A percentile compares a stretch with the other conserved stretches of the same genome.
phyloP scores from a whole-genome alignment of 441 rosid species.

The Adansonia grandidieri region DNA sequence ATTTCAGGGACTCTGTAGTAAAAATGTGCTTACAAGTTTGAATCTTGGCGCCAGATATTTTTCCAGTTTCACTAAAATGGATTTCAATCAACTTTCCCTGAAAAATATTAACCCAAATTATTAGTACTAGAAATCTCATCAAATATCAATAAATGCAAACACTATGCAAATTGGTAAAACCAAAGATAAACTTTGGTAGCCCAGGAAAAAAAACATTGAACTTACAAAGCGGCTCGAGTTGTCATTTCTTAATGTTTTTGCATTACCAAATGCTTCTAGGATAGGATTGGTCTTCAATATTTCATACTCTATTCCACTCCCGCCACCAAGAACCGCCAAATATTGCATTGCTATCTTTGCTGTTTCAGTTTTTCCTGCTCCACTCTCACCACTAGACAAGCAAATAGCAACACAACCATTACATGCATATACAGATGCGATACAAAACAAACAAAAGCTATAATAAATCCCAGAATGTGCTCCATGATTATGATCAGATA shows the following conservation, averaged over 20 bases:
- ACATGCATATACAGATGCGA: background rate
- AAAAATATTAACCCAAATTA: constrained; percentile 33
- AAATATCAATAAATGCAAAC: constrained; percentile 10
- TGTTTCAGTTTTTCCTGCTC: constrained; percentile 99
- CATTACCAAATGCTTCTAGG: constrained; percentile 99
- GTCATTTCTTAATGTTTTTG: constrained; percentile 93
- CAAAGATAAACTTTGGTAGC: constrained; percentile 15
- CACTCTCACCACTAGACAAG: constrained; percentile 94
- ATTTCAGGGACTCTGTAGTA: constrained; percentile 17
- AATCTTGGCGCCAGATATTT: constrained; percentile 95
- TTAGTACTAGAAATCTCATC: constrained; percentile 31
- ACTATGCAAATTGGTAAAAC: constrained; percentile 14
- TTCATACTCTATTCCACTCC: constrained; percentile 97
- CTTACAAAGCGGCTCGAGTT: constrained; percentile 99
- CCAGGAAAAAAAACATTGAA: constrained; percentile 34
- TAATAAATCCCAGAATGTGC: background rate
- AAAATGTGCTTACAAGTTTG: constrained; percentile 86
- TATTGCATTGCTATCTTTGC: constrained; percentile 99
- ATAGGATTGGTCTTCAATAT: constrained; percentile 96
- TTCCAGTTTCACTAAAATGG: constrained; percentile 95
- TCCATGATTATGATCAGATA: constrained; percentile 1
- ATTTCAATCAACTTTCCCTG: constrained; percentile 99
- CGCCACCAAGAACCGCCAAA: constrained; percentile 99
- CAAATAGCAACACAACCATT: constrained; percentile 32
- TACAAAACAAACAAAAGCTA: background rate